Base-by-base conservation (phyloP, 257 asterid genomes). In the Linderniella brevidens region DNA sequence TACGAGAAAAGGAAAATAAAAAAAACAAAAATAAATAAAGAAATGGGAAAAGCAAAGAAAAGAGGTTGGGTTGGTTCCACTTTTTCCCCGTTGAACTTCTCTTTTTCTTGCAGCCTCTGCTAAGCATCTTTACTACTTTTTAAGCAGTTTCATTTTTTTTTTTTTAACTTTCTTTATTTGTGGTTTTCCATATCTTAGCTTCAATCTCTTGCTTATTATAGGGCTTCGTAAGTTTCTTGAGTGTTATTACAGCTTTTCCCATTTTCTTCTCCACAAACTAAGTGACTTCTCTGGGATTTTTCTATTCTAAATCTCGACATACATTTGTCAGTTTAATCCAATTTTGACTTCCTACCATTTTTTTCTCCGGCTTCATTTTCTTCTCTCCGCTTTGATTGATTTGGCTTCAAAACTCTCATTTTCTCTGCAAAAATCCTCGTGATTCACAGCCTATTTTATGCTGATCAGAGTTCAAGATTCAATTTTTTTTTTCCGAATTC, bases 91-190 rank as follows among this genome's bases (percentile, higher is more conserved):
- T 55, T 54, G 64, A 57, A 43, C 60, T 20, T 56, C 57, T 48
- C 75, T 71, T 64, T 64, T 80, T 76, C 86, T 78, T 80, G 75
- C 61, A 38, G 70, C 71, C 69, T 60, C 69, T 66, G 78, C 75
- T 53, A 67, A 70, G 92, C 84, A 84, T 80, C 85, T 74, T 69
- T 59, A 48, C 58, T 62, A 15, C 35, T 66, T 67, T 74, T 70
- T 60, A 43, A 58, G 61, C 58, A 56, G 66, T 69, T 58, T 69
- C 61, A 50, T 53, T 48, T 58, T 71, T 68, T 81, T 64, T 78
- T 61, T 51, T 68, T 63, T 63, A 56, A 39, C 51, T 59, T 42
- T 58, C 52, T 36, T 39, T 48, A 54, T 54, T 39, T 37, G 41
- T 50, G 48, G 52, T 16, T 44, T 17, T 53, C 43, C 11, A 39